Conservation (phyloP, 2,329 filamentous ascomycete species). For the Rasamsonia emersonii region DNA sequence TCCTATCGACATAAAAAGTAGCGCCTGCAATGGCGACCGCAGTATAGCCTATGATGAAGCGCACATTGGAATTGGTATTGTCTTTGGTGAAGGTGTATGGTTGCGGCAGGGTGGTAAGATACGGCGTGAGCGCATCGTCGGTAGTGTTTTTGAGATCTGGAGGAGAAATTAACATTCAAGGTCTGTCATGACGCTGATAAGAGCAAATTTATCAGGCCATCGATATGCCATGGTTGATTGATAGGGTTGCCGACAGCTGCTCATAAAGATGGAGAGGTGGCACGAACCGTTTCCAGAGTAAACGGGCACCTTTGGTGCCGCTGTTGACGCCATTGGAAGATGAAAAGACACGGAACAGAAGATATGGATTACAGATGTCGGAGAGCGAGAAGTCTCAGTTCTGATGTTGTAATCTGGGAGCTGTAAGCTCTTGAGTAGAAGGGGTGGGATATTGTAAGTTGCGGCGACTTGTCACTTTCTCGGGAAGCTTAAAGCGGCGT, state of each 20-base stretch:
- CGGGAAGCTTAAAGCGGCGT: slow-evolving; percentile 17
- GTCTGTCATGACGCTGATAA: not conserved
- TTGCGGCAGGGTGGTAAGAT: slow-evolving; percentile 72
- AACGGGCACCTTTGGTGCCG: slow-evolving; percentile 33
- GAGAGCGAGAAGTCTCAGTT: too few relatives aligned
- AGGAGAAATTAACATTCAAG: slow-evolving; percentile 3
- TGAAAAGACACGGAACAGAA: not conserved
- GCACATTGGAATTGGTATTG: slow-evolving; percentile 71
- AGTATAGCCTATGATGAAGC: slow-evolving; percentile 71
- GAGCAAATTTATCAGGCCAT: not conserved
- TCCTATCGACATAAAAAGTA: slow-evolving; percentile 88
- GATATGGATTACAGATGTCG: too few relatives aligned
- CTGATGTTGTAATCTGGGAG: too few relatives aligned
- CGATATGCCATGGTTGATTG: not conserved
- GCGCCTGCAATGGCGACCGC: slow-evolving; percentile 72
- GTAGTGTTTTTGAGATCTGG: slow-evolving; percentile 92
- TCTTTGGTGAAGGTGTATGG: slow-evolving; percentile 62
- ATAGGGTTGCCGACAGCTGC: too few relatives aligned
- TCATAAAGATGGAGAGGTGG: slow-evolving; percentile 10
- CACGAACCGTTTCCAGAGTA: slow-evolving; percentile 37
- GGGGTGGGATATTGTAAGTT: slow-evolving; percentile 12
- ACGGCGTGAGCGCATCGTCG: slow-evolving; percentile 89
- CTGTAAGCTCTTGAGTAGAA: not conserved
- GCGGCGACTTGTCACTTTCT: slow-evolving; percentile 30
- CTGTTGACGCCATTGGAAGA: slow-evolving; percentile 19